phyloP scores from a whole-genome alignment of 768 basidiomycete species.

The Rhodotorula graminis region DNA sequence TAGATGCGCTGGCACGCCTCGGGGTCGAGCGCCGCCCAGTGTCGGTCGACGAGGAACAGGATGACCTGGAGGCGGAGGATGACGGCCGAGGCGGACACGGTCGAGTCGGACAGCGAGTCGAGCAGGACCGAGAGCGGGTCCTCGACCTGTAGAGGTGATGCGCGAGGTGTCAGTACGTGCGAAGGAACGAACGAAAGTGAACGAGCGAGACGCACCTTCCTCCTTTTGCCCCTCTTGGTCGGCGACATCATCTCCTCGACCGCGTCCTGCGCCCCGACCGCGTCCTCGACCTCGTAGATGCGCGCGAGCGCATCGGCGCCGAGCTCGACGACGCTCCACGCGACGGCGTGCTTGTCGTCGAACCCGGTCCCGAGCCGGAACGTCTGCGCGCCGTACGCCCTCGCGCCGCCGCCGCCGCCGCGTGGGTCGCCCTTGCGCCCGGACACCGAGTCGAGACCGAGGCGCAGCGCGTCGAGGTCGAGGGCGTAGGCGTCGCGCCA shows the following conservation, averaged over 20 bases:
- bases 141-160: constrained; percentile 9
- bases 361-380: constrained; percentile 73
- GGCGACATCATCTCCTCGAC: neutral
- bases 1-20: constrained; percentile 59
- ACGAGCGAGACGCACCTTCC: constrained; percentile 14
- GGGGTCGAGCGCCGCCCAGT: constrained; percentile 64
- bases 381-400: constrained; percentile 60
- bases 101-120: constrained; percentile 15
- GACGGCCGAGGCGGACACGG: neutral
- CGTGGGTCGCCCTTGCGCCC: too few relatives aligned
- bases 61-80: constrained; percentile 65
- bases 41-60: constrained; percentile 75
- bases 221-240: constrained; percentile 17
- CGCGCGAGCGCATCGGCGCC: constrained; percentile 57
- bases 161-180: neutral
- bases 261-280: neutral
- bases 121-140: constrained; percentile 25
- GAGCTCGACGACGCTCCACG: constrained; percentile 74
- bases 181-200: too few relatives aligned
- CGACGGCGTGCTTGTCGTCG: constrained; percentile 61
- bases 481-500: constrained; percentile 30
- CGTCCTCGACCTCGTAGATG: constrained; percentile 8
- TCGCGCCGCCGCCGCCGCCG: too few relatives aligned
- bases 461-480: constrained; percentile 23
- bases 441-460: neutral